These are phyloP conservation scores for Trypanosoma caninum DNA, from an alignment of 208 protist genomes.

Conservation along the genomic window DNA sequence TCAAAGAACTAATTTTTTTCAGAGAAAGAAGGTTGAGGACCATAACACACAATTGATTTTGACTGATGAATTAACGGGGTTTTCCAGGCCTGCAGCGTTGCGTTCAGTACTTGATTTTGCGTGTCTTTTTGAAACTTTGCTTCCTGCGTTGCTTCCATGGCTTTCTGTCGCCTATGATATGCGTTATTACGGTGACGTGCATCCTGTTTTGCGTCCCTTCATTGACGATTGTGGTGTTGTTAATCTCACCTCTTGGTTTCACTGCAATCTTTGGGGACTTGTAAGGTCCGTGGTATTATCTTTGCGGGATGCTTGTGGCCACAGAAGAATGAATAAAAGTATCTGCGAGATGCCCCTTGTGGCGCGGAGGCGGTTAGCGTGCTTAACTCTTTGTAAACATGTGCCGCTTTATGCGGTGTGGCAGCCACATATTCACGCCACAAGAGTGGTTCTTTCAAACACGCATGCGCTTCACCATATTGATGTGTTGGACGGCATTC, in stretches of 20 bases:
- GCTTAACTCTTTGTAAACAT: constrained; percentile 11
- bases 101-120: constrained; percentile 36
- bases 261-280: constrained; percentile 10
- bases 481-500: constrained; percentile 27
- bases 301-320: constrained; percentile 5
- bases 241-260: constrained; percentile 19
- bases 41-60: background rate
- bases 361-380: constrained; percentile 5
- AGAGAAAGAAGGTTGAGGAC: background rate
- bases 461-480: constrained; percentile 18
- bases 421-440: constrained; percentile 11
- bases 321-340: background rate
- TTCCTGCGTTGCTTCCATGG: constrained; percentile 24
- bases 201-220: constrained; percentile 12
- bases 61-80: background rate
- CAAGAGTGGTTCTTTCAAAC: constrained; percentile 14
- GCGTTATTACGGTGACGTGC: constrained; percentile 29
- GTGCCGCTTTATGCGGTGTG: constrained; percentile 20
- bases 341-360: constrained; percentile 1
- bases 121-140: constrained; percentile 20
- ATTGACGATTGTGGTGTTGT: constrained; percentile 19
- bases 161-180: constrained; percentile 9
- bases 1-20: background rate
- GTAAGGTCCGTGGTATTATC: constrained; percentile 19
- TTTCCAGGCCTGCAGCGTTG: constrained; percentile 2